These are phyloP conservation scores for Phytophthora cryptogea DNA, from an alignment of 352 stramenopile genomes.

Conservation along the genomic window DNA sequence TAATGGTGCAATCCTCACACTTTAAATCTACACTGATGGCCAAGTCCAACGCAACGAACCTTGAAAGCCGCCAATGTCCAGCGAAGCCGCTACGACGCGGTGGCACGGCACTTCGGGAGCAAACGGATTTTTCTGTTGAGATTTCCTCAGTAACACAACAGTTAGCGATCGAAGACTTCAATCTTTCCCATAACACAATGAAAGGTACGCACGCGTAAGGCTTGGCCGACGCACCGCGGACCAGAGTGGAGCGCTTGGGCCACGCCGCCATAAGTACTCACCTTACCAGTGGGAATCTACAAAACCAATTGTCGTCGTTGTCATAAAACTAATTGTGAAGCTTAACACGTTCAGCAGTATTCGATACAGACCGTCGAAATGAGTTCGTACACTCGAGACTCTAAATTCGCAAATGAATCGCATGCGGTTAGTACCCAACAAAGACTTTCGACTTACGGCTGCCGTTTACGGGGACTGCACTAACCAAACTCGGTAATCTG, in stretches of 20 bases:
- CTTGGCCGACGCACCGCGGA: conserved; percentile 77
- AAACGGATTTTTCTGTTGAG: conserved; percentile 77
- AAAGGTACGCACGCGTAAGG: conserved; percentile 55
- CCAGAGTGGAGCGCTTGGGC: conserved; percentile 65
- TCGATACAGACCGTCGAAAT: conserved; percentile 57
- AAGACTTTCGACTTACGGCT: neutral
- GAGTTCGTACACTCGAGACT: conserved; percentile 80
- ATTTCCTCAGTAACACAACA: conserved; percentile 1
- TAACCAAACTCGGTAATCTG: conserved; percentile 77
- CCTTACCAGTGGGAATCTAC: conserved; percentile 77
- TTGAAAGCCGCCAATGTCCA: conserved; percentile 83
- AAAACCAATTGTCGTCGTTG: neutral
- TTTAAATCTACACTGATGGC: neutral
- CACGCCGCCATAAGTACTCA: conserved; percentile 79
- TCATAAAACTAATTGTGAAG: neutral
- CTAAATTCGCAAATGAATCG: conserved; percentile 26
- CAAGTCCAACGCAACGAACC: conserved; percentile 26
- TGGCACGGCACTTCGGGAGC: conserved; percentile 79
- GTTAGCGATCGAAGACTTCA: neutral
- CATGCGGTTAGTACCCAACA: neutral
- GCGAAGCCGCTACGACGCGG: conserved; percentile 66
- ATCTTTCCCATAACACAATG: neutral
- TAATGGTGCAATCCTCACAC: neutral
- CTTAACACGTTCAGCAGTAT: neutral
- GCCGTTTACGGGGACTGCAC: too few relatives aligned